phyloP scores from a whole-genome alignment of 257 asterid species.

The Solanum appendiculatum region DNA sequence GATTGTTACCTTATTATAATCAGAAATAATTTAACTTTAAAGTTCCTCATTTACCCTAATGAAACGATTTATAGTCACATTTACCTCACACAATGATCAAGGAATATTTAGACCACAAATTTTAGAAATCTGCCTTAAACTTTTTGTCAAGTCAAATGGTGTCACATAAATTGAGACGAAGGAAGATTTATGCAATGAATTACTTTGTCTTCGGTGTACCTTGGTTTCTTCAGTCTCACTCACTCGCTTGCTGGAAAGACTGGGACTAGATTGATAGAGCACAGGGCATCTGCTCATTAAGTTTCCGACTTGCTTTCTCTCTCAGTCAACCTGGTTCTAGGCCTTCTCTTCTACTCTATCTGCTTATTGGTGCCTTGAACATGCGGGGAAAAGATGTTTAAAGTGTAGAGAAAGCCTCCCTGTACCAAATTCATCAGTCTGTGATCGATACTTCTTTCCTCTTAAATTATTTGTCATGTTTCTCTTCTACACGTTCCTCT shows the following conservation, averaged over 20 bases:
- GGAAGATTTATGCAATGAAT: not conserved
- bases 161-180: not conserved
- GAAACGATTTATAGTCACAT: no score
- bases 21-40: not conserved
- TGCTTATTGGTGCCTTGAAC: not conserved
- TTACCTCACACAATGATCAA: not conserved
- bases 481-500: not conserved
- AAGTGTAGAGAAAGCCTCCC: not conserved
- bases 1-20: not conserved
- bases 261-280: not conserved
- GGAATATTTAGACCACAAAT: not conserved
- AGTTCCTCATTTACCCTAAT: not conserved
- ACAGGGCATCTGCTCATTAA: not conserved
- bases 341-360: not conserved
- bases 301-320: not conserved
- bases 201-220: not conserved
- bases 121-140: not conserved
- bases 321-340: not conserved
- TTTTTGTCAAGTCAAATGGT: not conserved
- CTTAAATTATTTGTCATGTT: not conserved
- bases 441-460: not conserved
- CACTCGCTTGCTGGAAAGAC: not conserved
- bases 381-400: not conserved
- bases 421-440: not conserved
- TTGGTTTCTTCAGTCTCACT: not conserved